Base-by-base conservation (phyloP, 106 monocot species). In the Alisma plantagoaquatica region DNA sequence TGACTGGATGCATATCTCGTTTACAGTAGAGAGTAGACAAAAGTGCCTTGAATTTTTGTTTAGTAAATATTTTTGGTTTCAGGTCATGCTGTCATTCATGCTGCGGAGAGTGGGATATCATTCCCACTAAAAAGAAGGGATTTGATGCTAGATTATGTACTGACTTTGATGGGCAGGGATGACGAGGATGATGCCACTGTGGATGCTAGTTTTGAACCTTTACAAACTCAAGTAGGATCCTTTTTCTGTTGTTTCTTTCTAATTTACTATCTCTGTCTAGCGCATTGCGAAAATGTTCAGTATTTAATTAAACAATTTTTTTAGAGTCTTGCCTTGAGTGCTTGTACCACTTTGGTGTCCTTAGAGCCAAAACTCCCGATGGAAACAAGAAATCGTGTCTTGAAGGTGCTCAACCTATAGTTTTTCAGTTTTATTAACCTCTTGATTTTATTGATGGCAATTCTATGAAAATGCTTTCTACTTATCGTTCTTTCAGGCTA, bases 91-190 rank as follows among this genome's bases (percentile, higher is more conserved):
- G 96, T 96, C 32, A 88, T 96, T 52, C 77, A 77, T 75, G 96
- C 96, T 59, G 64, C 88, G 62, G 88, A 89, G 65, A 84, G 73
- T 68, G 96, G 96, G 28, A 62, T 96, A 33, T 81, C 73, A 35
- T 89, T 96, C 63, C 89, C 88, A 44, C 59, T 96, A 48, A 96
- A 84, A 68, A 59, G 81, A 69, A 84, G 96, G 63, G 96, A 96
- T 57, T 75, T 74, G 54, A 66, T 96, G 62, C 77, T 96, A 61
- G 84, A 88, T 64, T 96, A 83, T 70, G 89, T 89, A 23, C 60
- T 96, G 15, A 96, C 88, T 32, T 73, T 96, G 69, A 96, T 96
- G 96, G 96, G 96, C 48, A 73, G 78, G 67, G 89, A 96, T 60
- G n/a, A n/a, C n/a, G 88, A 81, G 52, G 57, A 54, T 29, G 70